phyloP scores from a whole-genome alignment of 2,329 filamentous ascomycete genomes.

The Chalaropsis ovoidea region DNA sequence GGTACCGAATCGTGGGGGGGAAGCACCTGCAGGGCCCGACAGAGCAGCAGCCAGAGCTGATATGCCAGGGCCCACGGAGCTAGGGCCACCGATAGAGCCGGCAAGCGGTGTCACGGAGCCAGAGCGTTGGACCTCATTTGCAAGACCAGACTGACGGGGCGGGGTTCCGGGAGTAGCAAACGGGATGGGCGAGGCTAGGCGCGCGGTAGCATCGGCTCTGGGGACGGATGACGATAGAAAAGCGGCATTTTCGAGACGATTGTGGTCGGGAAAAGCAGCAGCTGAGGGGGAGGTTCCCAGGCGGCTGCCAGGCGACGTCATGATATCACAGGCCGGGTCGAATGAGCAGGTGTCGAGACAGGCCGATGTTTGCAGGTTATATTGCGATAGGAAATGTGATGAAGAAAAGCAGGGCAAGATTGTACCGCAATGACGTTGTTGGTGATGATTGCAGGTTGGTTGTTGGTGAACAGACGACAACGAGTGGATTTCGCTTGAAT shows the following conservation, averaged over 20 bases:
- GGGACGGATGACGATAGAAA: conserved; percentile 22
- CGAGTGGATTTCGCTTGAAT: conserved; percentile 7
- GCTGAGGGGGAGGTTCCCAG: conserved; percentile 18
- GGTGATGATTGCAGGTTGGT: neutral
- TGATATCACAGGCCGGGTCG: conserved; percentile 2
- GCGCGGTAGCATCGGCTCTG: conserved; percentile 37
- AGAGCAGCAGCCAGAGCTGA: conserved; percentile 85
- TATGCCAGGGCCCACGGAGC: conserved; percentile 64
- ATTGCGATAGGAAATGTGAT: neutral
- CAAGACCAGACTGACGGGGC: conserved; percentile 33
- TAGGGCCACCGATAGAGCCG: conserved; percentile 49
- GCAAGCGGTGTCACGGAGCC: conserved; percentile 36
- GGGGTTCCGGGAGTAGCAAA: conserved; percentile 39
- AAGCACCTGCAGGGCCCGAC: conserved; percentile 59
- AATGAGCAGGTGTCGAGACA: neutral
- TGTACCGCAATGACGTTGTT: neutral
- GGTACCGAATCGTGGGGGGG: conserved; percentile 60
- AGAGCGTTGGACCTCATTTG: conserved; percentile 30
- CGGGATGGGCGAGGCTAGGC: conserved; percentile 47
- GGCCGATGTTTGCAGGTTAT: neutral
- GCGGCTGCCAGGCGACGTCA: conserved; percentile 19
- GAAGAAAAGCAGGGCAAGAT: neutral
- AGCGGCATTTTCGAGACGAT: conserved; percentile 13
- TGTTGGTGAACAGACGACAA: neutral
- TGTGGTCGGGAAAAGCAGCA: conserved; percentile 6